phyloP scores from a whole-genome alignment of 2,329 filamentous ascomycete genomes.

The Aspergillus clavatus region DNA sequence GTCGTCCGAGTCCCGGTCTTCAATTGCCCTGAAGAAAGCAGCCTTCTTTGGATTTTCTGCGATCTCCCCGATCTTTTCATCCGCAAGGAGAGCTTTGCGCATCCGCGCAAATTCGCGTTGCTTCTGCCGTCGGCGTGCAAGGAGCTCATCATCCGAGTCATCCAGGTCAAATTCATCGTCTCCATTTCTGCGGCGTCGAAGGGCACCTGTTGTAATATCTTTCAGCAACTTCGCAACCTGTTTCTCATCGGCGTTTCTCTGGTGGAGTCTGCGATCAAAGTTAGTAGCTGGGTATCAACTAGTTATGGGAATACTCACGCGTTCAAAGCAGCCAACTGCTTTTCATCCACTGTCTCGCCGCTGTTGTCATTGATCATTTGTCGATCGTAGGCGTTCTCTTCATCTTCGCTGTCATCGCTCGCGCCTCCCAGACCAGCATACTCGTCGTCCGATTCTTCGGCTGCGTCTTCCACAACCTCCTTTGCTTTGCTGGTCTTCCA shows the following conservation, averaged over 20 bases:
- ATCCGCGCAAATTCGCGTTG: constrained; percentile 85
- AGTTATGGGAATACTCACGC: constrained; percentile 59
- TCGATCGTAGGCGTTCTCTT: constrained; percentile 69
- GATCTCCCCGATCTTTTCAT: constrained; percentile 87
- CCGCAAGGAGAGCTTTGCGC: constrained; percentile 79
- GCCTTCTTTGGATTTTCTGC: constrained; percentile 82
- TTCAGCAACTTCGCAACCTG: constrained; percentile 86
- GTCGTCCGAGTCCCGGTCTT: constrained; percentile 66
- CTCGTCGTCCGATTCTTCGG: constrained; percentile 96
- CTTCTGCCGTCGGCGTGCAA: constrained; percentile 74
- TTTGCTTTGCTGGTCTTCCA: constrained; percentile 83
- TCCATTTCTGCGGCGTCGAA: constrained; percentile 70
- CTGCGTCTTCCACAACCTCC: constrained; percentile 85
- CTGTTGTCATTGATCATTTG: constrained; percentile 88
- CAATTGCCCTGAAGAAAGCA: constrained; percentile 85
- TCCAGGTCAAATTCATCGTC: constrained; percentile 78
- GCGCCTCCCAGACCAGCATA: constrained; percentile 89
- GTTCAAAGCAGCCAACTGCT: constrained; percentile 77
- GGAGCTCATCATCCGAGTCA: constrained; percentile 78
- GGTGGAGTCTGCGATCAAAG: constrained; percentile 60
- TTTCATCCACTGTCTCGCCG: constrained; percentile 71
- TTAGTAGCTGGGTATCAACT: constrained; percentile 16
- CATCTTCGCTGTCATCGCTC: constrained; percentile 78
- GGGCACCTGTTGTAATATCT: constrained; percentile 82
- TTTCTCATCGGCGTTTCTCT: constrained; percentile 76